Evolutionary conservation across 805 yeast genomes (phyloP).

Genomic region (Schwanniomyces sp.): DNA sequence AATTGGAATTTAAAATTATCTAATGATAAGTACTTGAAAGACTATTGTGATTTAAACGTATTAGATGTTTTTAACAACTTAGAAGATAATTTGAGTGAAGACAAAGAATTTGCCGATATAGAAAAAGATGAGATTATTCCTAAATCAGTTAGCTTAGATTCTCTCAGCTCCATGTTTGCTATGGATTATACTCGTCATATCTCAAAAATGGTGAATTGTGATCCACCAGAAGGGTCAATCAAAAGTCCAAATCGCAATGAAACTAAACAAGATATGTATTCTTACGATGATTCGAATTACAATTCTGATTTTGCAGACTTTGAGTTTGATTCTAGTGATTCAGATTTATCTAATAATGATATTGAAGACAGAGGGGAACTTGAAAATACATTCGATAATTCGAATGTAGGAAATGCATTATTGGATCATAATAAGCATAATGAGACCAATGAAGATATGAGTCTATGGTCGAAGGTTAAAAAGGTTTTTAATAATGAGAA

Average conservation of each 20-base stretch:
- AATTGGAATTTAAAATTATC: slow-evolving; percentile 51
- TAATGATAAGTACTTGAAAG: slow-evolving; percentile 45
- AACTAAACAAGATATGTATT: slow-evolving; percentile 2
- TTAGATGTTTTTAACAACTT: slow-evolving; percentile 37
- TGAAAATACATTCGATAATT: slow-evolving; percentile 1
- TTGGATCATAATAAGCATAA: background rate
- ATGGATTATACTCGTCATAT: slow-evolving; percentile 39
- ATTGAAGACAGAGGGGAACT: slow-evolving; percentile 4
- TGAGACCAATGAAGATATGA: background rate
- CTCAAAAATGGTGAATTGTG: slow-evolving; percentile 37
- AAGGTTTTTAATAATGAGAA: slow-evolving; percentile 37
- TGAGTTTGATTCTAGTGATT: slow-evolving; percentile 21
- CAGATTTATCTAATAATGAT: slow-evolving; percentile 3
- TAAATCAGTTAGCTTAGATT: slow-evolving; percentile 37
- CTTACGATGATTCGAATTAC: slow-evolving; percentile 4
- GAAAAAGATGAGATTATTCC: slow-evolving; percentile 14
- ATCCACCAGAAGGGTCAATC: slow-evolving; percentile 6
- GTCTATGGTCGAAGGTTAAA: slow-evolving; percentile 44
- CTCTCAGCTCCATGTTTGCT: slow-evolving; percentile 40
- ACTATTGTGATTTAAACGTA: slow-evolving; percentile 46
- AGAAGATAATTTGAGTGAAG: slow-evolving; percentile 12
- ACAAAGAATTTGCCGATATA: slow-evolving; percentile 6
- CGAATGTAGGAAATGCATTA: background rate
- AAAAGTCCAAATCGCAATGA: slow-evolving; percentile 4
- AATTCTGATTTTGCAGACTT: slow-evolving; percentile 36